phyloP scores from a whole-genome alignment of 2,329 filamentous ascomycete species.

The Macrophomina pseudophaseolina region DNA sequence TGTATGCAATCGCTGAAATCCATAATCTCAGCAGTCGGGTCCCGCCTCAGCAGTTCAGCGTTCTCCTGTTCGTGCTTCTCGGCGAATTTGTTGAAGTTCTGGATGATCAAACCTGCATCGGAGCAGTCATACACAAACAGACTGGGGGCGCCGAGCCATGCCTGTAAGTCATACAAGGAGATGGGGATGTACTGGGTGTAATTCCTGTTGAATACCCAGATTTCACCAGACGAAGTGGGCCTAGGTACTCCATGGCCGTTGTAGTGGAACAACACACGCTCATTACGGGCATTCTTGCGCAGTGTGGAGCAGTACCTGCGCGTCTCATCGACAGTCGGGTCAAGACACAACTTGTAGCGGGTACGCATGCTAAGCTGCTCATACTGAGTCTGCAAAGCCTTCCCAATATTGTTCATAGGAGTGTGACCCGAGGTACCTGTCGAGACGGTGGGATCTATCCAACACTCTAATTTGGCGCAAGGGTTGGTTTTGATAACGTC shows the following conservation, averaged over 20 bases:
- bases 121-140: constrained; percentile 99
- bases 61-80: constrained; percentile 95
- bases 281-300: constrained; percentile 90
- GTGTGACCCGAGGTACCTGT: constrained; percentile 74
- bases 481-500: constrained; percentile 96
- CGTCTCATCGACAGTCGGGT: constrained; percentile 95
- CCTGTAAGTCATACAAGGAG: constrained; percentile 90
- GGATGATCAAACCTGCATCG: constrained; percentile 92
- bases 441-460: constrained; percentile 87
- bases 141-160: constrained; percentile 93
- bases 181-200: constrained; percentile 99
- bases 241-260: constrained; percentile 97
- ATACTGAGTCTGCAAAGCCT: constrained; percentile 94
- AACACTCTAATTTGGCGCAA: constrained; percentile 91
- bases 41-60: constrained; percentile 72
- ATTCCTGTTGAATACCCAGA: constrained; percentile 99
- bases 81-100: constrained; percentile 91
- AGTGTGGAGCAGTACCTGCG: constrained; percentile 94
- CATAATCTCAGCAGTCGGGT: constrained; percentile 68
- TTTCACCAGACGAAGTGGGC: constrained; percentile 92
- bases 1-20: constrained; percentile 88
- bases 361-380: constrained; percentile 93
- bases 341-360: constrained; percentile 96
- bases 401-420: constrained; percentile 91
- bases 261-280: constrained; percentile 96